These are phyloP conservation scores for Rhinocladiella similis DNA, from an alignment of 2,329 filamentous ascomycete species.

Conservation along the genomic window DNA sequence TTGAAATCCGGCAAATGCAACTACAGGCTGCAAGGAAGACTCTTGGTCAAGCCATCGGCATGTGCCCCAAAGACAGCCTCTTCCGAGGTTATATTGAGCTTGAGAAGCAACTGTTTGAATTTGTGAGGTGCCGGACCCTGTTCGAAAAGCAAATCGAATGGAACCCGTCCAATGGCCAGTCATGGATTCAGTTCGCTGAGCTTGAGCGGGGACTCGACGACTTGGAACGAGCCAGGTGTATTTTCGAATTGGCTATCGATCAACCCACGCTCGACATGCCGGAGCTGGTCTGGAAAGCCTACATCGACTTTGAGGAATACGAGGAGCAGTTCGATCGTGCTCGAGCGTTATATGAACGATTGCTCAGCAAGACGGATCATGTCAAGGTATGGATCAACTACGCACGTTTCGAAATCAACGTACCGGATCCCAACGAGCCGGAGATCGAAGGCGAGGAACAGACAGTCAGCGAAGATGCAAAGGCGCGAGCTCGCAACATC, in stretches of 20 bases:
- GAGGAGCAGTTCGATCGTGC: slow-evolving; percentile 87
- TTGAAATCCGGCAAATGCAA: slow-evolving; percentile 85
- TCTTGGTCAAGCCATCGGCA: slow-evolving; percentile 84
- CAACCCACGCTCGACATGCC: slow-evolving; percentile 93
- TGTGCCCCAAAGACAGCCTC: slow-evolving; percentile 93
- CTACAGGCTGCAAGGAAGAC: slow-evolving; percentile 81
- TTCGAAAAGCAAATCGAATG: slow-evolving; percentile 94
- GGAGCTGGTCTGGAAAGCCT: slow-evolving; percentile 94
- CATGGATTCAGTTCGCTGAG: slow-evolving; percentile 96
- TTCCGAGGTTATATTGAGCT: slow-evolving; percentile 93
- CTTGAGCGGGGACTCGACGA: slow-evolving; percentile 91
- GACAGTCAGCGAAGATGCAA: slow-evolving; percentile 77
- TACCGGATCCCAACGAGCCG: slow-evolving; percentile 71
- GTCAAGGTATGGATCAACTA: slow-evolving; percentile 99
- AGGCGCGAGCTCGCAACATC: slow-evolving; percentile 74
- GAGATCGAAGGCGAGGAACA: slow-evolving; percentile 60
- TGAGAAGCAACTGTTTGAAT: slow-evolving; percentile 92
- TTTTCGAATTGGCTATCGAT: slow-evolving; percentile 85
- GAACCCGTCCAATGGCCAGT: slow-evolving; percentile 85
- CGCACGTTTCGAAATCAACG: slow-evolving; percentile 96
- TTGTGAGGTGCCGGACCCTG: slow-evolving; percentile 82
- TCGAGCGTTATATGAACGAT: slow-evolving; percentile 79
- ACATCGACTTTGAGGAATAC: slow-evolving; percentile 98
- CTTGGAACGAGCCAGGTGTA: slow-evolving; percentile 79
- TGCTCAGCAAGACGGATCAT: slow-evolving; percentile 93